Conservation (phyloP, 148 eudicot species). For the Nepenthes mirabilis region DNA sequence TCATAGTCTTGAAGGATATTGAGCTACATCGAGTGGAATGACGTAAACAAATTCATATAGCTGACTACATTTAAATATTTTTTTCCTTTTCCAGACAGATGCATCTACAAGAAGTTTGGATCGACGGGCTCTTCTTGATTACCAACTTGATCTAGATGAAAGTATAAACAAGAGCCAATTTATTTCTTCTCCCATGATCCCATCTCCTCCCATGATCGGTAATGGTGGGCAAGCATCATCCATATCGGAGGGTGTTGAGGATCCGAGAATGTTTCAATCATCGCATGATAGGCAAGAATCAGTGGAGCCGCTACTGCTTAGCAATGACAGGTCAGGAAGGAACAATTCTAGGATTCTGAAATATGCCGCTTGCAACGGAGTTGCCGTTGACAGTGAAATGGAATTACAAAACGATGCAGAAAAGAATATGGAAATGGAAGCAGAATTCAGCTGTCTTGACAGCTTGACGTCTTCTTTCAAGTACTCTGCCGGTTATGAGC, state of each 20-base stretch:
- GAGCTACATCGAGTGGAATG: too few species aligned
- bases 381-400: constrained; percentile 1
- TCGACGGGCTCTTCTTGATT: constrained; percentile 15
- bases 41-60: too few species aligned
- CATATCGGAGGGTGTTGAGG: constrained; percentile 8
- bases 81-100: constrained; percentile 33
- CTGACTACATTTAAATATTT: neutral
- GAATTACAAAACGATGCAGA: constrained; percentile 8
- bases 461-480: constrained; percentile 14
- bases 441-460: constrained; percentile 15
- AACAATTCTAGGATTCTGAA: neutral
- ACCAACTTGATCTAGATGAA: constrained; percentile 7
- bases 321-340: too few species aligned
- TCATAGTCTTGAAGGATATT: too few species aligned
- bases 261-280: constrained; percentile 20
- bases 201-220: constrained; percentile 13
- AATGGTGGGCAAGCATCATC: constrained; percentile 17
- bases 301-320: too few species aligned
- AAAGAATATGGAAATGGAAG: constrained; percentile 5
- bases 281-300: constrained; percentile 17
- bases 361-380: constrained; percentile 1
- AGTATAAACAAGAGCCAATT: constrained; percentile 10
- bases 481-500: constrained; percentile 63
- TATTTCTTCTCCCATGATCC: constrained; percentile 11
- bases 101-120: constrained; percentile 19